Conservation (phyloP, 192 early-diverging fungal species). For the Allomyces macrogynus region DNA sequence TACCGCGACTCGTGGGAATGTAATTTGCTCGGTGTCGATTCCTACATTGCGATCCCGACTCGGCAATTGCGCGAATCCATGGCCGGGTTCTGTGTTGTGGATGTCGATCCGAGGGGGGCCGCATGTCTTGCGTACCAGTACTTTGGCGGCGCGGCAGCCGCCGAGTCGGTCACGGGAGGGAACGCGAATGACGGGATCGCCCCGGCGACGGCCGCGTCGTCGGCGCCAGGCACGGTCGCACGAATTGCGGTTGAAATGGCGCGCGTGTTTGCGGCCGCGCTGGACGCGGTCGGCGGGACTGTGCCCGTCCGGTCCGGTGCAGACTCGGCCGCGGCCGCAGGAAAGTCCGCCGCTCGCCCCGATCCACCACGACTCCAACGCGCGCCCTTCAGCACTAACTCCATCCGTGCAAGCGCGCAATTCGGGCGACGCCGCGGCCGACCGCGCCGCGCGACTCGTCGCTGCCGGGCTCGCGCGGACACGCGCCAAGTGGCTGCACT, state of each 20-base stretch:
- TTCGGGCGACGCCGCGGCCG: too few relatives aligned
- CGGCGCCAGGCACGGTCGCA: background rate
- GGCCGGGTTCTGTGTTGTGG: background rate
- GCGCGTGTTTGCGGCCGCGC: too few relatives aligned
- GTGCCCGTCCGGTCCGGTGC: too few relatives aligned
- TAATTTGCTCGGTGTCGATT: background rate
- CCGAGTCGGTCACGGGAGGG: background rate
- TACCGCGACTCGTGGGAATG: slow-evolving; percentile 1
- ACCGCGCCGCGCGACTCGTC: too few relatives aligned
- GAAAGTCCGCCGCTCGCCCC: too few relatives aligned
- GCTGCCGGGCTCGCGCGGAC: too few relatives aligned
- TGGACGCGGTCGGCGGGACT: too few relatives aligned
- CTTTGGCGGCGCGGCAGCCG: background rate
- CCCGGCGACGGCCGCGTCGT: background rate
- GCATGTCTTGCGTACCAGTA: background rate
- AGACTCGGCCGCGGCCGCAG: too few relatives aligned
- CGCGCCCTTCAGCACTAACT: too few relatives aligned
- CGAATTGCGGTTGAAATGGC: background rate
- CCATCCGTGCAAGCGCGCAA: too few relatives aligned
- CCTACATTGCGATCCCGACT: background rate
- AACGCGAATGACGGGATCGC: background rate
- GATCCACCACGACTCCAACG: too few relatives aligned
- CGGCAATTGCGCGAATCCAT: background rate
- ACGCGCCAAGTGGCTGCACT: too few relatives aligned
- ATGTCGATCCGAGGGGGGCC: background rate